Base-by-base conservation (phyloP, 331 rosid species). In the Quercus tomentella region DNA sequence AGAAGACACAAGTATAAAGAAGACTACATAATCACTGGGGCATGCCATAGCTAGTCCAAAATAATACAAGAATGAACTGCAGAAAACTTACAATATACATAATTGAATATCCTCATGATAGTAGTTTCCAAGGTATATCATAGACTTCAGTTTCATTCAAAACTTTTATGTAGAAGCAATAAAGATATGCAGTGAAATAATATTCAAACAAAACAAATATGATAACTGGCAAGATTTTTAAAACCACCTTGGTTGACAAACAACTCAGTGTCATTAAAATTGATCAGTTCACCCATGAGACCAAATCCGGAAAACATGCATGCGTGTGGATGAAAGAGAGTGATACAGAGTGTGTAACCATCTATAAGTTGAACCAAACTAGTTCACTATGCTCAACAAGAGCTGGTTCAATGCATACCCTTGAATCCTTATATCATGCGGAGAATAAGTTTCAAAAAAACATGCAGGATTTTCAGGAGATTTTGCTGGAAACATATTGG, bases 361-460 rank as follows among this genome's bases (percentile, higher is more conserved):
- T 62, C 35, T 26, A 23, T 26, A 26, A 25, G 37, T 23, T 62
- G 68, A 62, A 76, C 37, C 75, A 70, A 81, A 72, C 56, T 68
- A 72, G 67, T 68, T 67, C 66, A 25, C 7, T 54, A 55, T 6
- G 35, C 49, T 74, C 1, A 7, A 78, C 41, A 52, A 5, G 25
- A 26, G 58, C 25, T 51, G 49, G 62, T 66, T 72, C 73, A 75
- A 79, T 72, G 45, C 52, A 75, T 78, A 62, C 55, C 26, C 26
- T 73, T 25, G 71, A 62, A 74, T 60, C 78, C 63, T 75, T 62
- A 35, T 22, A 12, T 68, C 30, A 7, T 37, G 37, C n/a, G 26
- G 18, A 2, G 28, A 62, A 62, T 26, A 25, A 33, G n/a, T 26
- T 62, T 23, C 35, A 21, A 2, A 16, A 26, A 28, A 61, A 14